Evolutionary conservation across 1,139 yeast species (phyloP), one percentile per base, ranked within the genome.

Genomic region (Blastobotrys elegans): DNA sequence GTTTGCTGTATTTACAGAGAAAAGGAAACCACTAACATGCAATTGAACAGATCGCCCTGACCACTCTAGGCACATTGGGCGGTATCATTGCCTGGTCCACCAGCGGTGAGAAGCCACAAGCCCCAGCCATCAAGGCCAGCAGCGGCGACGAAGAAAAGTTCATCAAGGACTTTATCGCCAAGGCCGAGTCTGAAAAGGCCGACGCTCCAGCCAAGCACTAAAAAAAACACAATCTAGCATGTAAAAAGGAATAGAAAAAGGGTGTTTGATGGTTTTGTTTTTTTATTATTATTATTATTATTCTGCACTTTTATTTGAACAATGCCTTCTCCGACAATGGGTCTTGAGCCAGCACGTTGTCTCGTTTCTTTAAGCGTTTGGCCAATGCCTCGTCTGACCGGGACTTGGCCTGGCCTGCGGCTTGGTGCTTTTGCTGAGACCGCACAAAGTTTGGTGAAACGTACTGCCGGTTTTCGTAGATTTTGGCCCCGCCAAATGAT

Each of bases 401-500:
- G 40, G 79, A 67, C 60, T 75, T 77, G 43, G 97, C 96, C 60
- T 82, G 82, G 48, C 75, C 78, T 7, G 97, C 97, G 52, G 84
- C 81, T 62, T 84, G 78, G 59, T 83, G 86, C 67, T 80, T 85
- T 57, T 76, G 56, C 73, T 90, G 97, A 13, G 98, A 89, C 72
- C 98, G 84, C 46, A 85, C 95, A 56, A 86, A 81, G 74, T 92
- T 92, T 56, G 98, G 98, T 51, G 96, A 86, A 45, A 92, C 96
- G 67, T 87, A 92, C 69, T 92, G 95, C 74, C 87, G 90, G 73
- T 92, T 92, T 65, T 92, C 98, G 70, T 87, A 92, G 56, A 92
- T 88, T 75, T 92, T 89, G 53, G 98, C 97, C 20, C 99, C 98
- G 49, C 97, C 95, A 62, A 92, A 94, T 2, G 97, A 88, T 43